Conservation (phyloP, 257 asterid genomes). For the Solanum megistacrolobum region DNA sequence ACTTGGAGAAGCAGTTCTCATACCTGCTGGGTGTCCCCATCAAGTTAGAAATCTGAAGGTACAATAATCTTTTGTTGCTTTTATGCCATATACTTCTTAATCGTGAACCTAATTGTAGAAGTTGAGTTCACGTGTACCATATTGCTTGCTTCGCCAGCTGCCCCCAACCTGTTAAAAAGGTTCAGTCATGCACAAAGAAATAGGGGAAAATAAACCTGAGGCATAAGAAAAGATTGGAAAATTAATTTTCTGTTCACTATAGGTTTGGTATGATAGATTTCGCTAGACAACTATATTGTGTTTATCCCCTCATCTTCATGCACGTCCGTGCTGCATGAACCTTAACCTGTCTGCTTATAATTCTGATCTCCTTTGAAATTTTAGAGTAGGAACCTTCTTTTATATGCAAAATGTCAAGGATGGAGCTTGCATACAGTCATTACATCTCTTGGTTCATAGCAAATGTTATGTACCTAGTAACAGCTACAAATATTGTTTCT, state of each 20-base stretch:
- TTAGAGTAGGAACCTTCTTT: neutral
- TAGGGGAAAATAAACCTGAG: neutral
- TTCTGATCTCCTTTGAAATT: neutral
- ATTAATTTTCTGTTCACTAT: neutral
- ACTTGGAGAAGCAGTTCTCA: conserved; percentile 82
- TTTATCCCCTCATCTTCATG: neutral
- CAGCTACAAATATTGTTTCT: neutral
- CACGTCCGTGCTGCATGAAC: neutral
- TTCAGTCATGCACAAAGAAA: neutral
- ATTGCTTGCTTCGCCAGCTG: neutral
- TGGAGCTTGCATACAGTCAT: neutral
- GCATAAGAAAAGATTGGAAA: neutral
- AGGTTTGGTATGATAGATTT: neutral
- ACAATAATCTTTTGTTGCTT: neutral
- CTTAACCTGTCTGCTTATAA: neutral
- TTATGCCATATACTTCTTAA: neutral
- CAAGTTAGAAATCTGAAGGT: conserved; percentile 85
- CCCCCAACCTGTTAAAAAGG: neutral
- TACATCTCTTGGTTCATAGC: neutral
- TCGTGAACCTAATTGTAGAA: neutral
- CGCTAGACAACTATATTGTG: neutral
- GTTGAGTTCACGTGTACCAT: neutral
- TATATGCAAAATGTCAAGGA: neutral
- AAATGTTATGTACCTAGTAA: neutral
- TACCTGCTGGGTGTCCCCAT: conserved; percentile 91